A percentile compares a stretch with the other conserved stretches of the same genome.
These are phyloP conservation scores for Fraxinus anomala DNA, from an alignment of 257 asterid species.

Conservation along the genomic window DNA sequence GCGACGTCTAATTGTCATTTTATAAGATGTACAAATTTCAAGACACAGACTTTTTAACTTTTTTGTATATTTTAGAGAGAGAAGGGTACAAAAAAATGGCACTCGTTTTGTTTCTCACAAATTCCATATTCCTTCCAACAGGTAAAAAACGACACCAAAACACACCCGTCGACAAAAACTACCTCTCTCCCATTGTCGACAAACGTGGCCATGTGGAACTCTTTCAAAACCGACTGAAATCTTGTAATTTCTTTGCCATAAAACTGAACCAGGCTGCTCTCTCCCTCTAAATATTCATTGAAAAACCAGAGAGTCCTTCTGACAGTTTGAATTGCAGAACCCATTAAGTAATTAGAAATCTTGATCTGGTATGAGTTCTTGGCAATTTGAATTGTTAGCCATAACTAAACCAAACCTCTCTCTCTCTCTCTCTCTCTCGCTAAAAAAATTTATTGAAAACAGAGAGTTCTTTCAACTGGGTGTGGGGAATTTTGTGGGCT, in stretches of 20 bases:
- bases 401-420: neutral
- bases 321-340: constrained; percentile 16
- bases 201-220: constrained; percentile 46
- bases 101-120: constrained; percentile 64
- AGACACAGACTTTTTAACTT: constrained; percentile 21
- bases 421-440: constrained; percentile 21
- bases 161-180: constrained; percentile 22
- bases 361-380: constrained; percentile 29
- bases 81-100: constrained; percentile 36
- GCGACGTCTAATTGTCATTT: constrained; percentile 16
- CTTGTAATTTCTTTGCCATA: constrained; percentile 22
- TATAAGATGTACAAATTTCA: constrained; percentile 42
- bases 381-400: neutral
- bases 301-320: constrained; percentile 1
- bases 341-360: constrained; percentile 8
- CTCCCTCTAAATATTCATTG: neutral
- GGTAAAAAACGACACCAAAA: constrained; percentile 45
- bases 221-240: constrained; percentile 25
- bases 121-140: constrained; percentile 72
- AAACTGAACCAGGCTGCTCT: constrained; percentile 23
- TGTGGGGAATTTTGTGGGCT: constrained; percentile 29
- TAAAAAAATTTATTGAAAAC: neutral
- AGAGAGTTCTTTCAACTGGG: constrained; percentile 19
- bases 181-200: constrained; percentile 55
- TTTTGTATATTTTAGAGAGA: constrained; percentile 14